Evolutionary conservation across 1,284 basidiomycete genomes (phyloP).

Genomic region (Gomphus bonarii): DNA sequence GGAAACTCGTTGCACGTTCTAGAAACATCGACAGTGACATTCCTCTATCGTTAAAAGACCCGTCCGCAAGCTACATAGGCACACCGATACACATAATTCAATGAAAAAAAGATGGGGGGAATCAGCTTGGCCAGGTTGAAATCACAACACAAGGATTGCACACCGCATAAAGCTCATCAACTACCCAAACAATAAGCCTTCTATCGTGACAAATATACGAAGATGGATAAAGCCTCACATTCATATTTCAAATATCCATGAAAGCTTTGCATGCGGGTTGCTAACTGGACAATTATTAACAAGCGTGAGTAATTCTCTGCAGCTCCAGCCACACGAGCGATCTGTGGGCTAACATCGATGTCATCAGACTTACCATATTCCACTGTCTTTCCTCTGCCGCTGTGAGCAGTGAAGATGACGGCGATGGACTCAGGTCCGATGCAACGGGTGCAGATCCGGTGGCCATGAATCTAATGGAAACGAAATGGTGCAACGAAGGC

Average conservation of each 20-base stretch:
- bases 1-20: background rate
- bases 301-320: background rate
- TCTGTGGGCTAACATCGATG: too few relatives aligned
- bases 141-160: too few relatives aligned
- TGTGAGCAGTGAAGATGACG: background rate
- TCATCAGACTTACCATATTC: background rate
- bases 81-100: too few relatives aligned
- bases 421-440: too few relatives aligned
- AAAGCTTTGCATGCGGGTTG: conserved; percentile 1
- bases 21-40: conserved; percentile 4
- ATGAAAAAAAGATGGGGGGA: too few relatives aligned
- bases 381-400: background rate
- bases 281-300: background rate
- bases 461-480: background rate
- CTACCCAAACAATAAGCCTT: background rate
- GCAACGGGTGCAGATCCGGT: too few relatives aligned
- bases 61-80: conserved; percentile 5
- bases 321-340: too few relatives aligned
- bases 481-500: background rate
- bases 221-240: background rate
- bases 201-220: background rate
- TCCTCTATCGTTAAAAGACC: background rate
- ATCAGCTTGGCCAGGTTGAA: too few relatives aligned
- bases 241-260: conserved; percentile 9
- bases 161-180: conserved; percentile 8